Conservation (phyloP, 164 flowering plant species). For the Liquidambar formosana region DNA sequence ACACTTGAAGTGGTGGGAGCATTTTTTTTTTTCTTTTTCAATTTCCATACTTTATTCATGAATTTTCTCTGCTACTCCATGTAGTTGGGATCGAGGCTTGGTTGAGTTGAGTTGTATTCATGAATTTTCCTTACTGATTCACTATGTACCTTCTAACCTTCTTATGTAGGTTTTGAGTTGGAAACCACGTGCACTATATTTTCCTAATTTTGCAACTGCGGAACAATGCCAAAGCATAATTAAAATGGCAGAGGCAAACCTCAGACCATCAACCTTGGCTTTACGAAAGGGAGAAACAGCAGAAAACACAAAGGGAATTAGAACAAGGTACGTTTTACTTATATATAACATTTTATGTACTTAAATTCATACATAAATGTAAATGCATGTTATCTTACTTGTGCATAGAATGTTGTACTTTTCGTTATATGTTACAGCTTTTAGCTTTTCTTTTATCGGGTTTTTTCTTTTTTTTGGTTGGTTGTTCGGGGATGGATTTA, state of each 20-base stretch:
- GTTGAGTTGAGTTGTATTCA: no score
- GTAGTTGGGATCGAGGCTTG: no score
- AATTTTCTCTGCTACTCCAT: neutral
- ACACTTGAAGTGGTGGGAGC: no score
- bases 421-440: neutral
- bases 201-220: conserved; percentile 74
- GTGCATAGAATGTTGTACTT: neutral
- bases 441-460: no score
- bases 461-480: no score
- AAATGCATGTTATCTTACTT: neutral
- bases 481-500: no score
- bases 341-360: neutral
- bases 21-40: no score
- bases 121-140: neutral
- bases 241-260: conserved; percentile 51
- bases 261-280: conserved; percentile 75
- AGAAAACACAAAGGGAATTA: conserved; percentile 64
- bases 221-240: conserved; percentile 74
- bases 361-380: neutral
- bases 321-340: conserved; percentile 70
- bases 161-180: conserved; percentile 79
- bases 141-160: conserved; percentile 6
- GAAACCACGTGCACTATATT: conserved; percentile 84
- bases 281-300: conserved; percentile 74
- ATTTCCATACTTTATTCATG: neutral